Base-by-base conservation (phyloP, 1,284 basidiomycete genomes). In the Thecaphora frezii region DNA sequence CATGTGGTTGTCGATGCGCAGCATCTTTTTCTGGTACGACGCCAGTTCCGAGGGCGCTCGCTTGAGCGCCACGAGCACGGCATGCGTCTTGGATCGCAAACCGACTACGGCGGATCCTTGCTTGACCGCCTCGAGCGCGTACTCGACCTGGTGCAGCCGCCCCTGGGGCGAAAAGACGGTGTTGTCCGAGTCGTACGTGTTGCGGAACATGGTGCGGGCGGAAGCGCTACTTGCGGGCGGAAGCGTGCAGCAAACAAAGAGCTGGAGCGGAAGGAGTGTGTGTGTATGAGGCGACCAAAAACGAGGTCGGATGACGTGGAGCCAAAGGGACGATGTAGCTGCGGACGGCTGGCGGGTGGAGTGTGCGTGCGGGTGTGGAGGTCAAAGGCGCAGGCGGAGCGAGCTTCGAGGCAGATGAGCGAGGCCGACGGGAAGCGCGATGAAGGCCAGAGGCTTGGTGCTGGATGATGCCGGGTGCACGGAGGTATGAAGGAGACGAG, bases 11-110 rank as follows among this genome's bases (percentile, higher is more conserved):
- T 98, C 96, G 86, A 99, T 96, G 76, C 92, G 86, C 81, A 96
- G 94, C 88, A 98, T 90, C 86, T 99, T 98, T 83, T 98, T 93
- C 80, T 99, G 96, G 84, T 98, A 97, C 38, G 90, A 91, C 16
- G 96, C 94, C 49, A 99, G 86, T 81, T 98, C 96, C 63, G 93
- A 93, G 12, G 93, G 94, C n/a, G 94, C 97, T 80, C 94, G 87
- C 93, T 98, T 98, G 60, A 98, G 82, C 9, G 94, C 93, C 47
- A 98, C 83, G 24, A 99, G 84, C 52, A 99, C 86, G 22, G 93
- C 89, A 81, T 98, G 96, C 0, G 91, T 97, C 82, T 93, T 91
- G 55, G 90, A 93, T 68, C 93, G 86, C 73, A 99, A 81, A 40
- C 96, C 96, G 46, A 99, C 93, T 28, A 93, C 94, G 22, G 96